Percentiles rank a stretch among this genome's conserved stretches.
These are phyloP conservation scores for Aspergillus amoenus DNA, from an alignment of 2,329 filamentous ascomycete species.

Conservation along the genomic window DNA sequence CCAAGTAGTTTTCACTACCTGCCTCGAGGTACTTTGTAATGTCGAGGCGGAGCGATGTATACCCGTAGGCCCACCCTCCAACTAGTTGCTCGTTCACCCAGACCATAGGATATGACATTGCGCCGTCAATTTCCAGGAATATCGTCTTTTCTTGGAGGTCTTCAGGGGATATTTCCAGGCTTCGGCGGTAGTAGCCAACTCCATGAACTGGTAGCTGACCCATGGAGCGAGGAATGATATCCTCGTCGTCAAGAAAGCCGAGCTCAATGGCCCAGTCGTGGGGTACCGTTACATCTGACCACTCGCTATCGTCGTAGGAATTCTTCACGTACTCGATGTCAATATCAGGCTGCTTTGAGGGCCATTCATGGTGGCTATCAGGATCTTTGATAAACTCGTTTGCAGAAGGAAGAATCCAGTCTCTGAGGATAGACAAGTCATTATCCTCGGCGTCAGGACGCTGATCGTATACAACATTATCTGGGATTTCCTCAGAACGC, in stretches of 20 bases:
- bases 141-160: not conserved
- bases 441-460: no score
- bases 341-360: not conserved
- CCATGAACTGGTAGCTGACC: slow-evolving; percentile 3
- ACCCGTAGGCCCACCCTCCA: slow-evolving; percentile 7
- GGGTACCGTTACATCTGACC: not conserved
- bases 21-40: not conserved
- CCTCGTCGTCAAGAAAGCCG: not conserved
- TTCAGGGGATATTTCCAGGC: not conserved
- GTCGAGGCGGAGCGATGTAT: slow-evolving; percentile 5
- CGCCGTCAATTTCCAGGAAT: slow-evolving; percentile 4
- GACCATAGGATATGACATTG: slow-evolving; percentile 5
- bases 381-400: no score
- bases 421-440: no score
- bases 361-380: no score
- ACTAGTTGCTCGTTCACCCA: slow-evolving; percentile 6
- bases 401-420: no score
- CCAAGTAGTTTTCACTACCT: not conserved
- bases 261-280: slow-evolving; percentile 4
- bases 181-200: slow-evolving; percentile 5
- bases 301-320: slow-evolving; percentile 1
- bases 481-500: no score
- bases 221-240: not conserved
- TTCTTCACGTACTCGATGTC: not conserved
- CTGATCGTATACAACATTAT: no score